A percentile compares a stretch with the other conserved stretches of the same genome.
These are phyloP conservation scores for Anthostomella pinea DNA, from an alignment of 2,329 filamentous ascomycete genomes.

Conservation along the genomic window DNA sequence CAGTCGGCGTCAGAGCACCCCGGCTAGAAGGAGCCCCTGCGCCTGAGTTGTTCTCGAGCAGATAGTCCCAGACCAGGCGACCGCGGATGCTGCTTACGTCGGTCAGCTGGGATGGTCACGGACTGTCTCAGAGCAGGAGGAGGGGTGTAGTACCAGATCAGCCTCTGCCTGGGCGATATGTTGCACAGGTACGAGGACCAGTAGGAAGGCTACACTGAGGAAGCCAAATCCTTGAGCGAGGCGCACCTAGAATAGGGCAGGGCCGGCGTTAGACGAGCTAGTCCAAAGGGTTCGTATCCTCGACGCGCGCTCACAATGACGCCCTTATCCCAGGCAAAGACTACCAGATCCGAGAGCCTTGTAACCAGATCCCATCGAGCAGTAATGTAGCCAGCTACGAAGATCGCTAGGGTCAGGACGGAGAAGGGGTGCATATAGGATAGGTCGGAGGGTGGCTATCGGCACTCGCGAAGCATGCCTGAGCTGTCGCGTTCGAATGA, in stretches of 20 bases:
- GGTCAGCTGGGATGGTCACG: slow-evolving; percentile 21
- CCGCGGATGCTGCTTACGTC: slow-evolving; percentile 69
- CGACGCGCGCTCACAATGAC: slow-evolving; percentile 77
- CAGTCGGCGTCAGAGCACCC: slow-evolving; percentile 33
- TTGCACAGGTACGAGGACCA: slow-evolving; percentile 80
- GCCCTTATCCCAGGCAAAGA: slow-evolving; percentile 98
- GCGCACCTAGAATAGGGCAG: slow-evolving; percentile 58
- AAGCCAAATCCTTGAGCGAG: slow-evolving; percentile 81
- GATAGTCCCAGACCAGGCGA: slow-evolving; percentile 78
- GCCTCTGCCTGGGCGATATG: slow-evolving; percentile 79
- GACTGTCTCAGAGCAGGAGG: slow-evolving; percentile 10
- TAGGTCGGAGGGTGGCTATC: slow-evolving; percentile 41
- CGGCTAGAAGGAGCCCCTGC: slow-evolving; percentile 85
- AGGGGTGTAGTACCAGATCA: slow-evolving; percentile 61
- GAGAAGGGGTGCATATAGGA: slow-evolving; percentile 93
- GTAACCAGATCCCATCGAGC: slow-evolving; percentile 98
- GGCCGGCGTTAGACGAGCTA: slow-evolving; percentile 14
- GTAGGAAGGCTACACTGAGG: slow-evolving; percentile 79
- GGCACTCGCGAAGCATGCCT: slow-evolving; percentile 25
- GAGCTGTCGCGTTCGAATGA: too few species aligned
- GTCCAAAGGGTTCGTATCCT: too few species aligned
- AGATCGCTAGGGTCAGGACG: slow-evolving; percentile 91
- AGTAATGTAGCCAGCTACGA: slow-evolving; percentile 99
- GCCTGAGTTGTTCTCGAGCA: slow-evolving; percentile 89
- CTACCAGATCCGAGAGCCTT: slow-evolving; percentile 90